These are phyloP conservation scores for Candida tunisiensis DNA, from an alignment of 1,139 yeast species.

Conservation along the genomic window DNA sequence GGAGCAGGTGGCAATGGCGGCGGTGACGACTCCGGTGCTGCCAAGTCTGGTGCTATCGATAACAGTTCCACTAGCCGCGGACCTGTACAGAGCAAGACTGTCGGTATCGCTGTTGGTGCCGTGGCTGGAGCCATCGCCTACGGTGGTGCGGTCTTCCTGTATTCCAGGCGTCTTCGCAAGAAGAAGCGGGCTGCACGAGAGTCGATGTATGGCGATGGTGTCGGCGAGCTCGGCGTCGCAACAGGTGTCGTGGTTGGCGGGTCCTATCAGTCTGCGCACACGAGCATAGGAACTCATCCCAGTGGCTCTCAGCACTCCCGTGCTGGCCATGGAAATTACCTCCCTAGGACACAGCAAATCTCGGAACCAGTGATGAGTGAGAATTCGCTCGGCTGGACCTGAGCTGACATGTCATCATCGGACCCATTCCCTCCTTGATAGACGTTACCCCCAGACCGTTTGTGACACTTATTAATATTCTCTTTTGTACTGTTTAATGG, in stretches of 20 bases:
- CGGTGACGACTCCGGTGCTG: not conserved
- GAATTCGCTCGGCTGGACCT: conserved; percentile 24
- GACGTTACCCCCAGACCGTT: too few species aligned
- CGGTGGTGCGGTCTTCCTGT: conserved; percentile 19
- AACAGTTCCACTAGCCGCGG: too few species aligned
- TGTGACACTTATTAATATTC: too few species aligned
- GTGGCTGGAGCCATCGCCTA: conserved; percentile 68
- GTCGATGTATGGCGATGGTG: conserved; percentile 1
- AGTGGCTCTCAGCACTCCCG: not conserved
- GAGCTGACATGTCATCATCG: conserved; percentile 1
- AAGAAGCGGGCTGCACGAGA: too few species aligned
- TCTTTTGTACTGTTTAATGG: too few species aligned
- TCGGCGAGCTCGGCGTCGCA: not conserved
- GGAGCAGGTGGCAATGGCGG: not conserved
- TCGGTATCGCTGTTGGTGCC: conserved; percentile 88
- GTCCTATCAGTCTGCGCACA: not conserved
- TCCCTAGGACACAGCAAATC: conserved; percentile 10
- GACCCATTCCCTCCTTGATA: too few species aligned
- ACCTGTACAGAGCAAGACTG: conserved; percentile 12
- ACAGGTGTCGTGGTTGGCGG: not conserved
- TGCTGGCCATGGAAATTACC: not conserved
- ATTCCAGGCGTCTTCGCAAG: conserved; percentile 15
- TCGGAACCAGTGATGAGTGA: conserved; percentile 24
- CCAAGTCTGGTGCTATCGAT: too few species aligned
- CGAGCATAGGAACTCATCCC: not conserved